These are phyloP conservation scores for Pisolithus marmoratus DNA, from an alignment of 768 basidiomycete genomes.

Conservation along the genomic window DNA sequence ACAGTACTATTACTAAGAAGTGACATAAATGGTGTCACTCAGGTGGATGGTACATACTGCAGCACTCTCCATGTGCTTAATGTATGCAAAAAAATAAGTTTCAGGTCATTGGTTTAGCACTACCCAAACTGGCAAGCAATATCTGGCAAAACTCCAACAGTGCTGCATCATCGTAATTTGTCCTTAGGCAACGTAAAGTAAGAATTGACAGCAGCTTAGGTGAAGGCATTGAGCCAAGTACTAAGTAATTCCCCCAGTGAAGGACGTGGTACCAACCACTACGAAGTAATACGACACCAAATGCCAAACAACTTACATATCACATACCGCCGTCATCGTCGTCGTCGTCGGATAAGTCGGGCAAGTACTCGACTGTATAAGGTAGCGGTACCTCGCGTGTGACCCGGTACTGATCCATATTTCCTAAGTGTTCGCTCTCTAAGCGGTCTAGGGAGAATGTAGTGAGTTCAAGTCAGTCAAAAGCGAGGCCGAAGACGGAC, in stretches of 20 bases:
- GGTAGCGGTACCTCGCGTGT: conserved; percentile 83
- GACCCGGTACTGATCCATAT: conserved; percentile 88
- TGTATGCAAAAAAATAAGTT: too few relatives aligned
- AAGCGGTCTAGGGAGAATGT: conserved; percentile 52
- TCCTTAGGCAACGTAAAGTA: too few relatives aligned
- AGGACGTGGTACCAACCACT: too few relatives aligned
- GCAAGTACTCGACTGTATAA: conserved; percentile 48
- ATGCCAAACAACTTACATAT: background rate
- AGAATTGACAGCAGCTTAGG: too few relatives aligned
- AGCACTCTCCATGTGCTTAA: too few relatives aligned
- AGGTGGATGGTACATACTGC: too few relatives aligned
- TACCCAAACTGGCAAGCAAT: too few relatives aligned
- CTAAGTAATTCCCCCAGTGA: too few relatives aligned
- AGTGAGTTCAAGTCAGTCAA: background rate
- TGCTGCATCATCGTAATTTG: too few relatives aligned
- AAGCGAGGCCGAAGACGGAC: conserved; percentile 37
- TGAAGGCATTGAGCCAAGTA: too few relatives aligned
- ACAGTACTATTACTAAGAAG: background rate
- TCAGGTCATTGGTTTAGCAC: too few relatives aligned
- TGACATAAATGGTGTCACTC: background rate
- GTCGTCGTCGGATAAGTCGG: conserved; percentile 43
- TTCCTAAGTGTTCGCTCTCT: conserved; percentile 90
- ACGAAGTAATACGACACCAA: conserved; percentile 3
- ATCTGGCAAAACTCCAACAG: too few relatives aligned
- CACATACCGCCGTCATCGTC: conserved; percentile 30